Evolutionary conservation across 2,329 filamentous ascomycete genomes (phyloP).

Genomic region (Blastomyces gilchristii): DNA sequence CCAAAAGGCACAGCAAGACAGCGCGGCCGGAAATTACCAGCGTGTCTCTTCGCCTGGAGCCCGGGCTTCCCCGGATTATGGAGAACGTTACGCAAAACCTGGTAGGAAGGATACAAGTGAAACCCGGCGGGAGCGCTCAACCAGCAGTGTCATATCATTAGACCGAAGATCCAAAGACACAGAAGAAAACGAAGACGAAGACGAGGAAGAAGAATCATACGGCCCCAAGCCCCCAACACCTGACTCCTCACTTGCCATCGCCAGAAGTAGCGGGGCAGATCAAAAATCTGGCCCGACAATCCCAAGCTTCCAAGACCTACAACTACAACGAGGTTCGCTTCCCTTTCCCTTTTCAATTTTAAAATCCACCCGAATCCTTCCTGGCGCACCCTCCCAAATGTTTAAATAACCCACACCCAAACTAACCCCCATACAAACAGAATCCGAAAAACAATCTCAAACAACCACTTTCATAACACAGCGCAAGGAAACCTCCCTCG

Average conservation of each 20-base stretch:
- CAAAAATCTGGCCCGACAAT: conserved; percentile 47
- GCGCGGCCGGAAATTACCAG: conserved; percentile 11
- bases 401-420: conserved; percentile 14
- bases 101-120: not conserved
- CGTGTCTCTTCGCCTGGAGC: conserved; percentile 10
- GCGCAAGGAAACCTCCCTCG: conserved; percentile 56
- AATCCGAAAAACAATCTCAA: conserved; percentile 36
- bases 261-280: conserved; percentile 18
- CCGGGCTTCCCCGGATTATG: conserved; percentile 20
- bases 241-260: conserved; percentile 10
- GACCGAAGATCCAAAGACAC: not conserved
- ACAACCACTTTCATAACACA: conserved; percentile 55
- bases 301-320: conserved; percentile 64
- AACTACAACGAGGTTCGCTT: conserved; percentile 39
- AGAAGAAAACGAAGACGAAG: conserved; percentile 24
- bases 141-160: conserved; percentile 12
- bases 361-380: not conserved
- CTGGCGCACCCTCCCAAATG: conserved; percentile 12
- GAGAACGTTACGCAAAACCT: not conserved
- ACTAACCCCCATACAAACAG: conserved; percentile 20
- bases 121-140: not conserved
- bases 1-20: conserved; percentile 39
- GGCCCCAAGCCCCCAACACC: conserved; percentile 43
- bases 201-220: conserved; percentile 54
- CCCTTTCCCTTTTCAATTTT: not conserved